These are phyloP conservation scores for Suillus placidus DNA, from an alignment of 768 basidiomycete genomes.

Conservation along the genomic window DNA sequence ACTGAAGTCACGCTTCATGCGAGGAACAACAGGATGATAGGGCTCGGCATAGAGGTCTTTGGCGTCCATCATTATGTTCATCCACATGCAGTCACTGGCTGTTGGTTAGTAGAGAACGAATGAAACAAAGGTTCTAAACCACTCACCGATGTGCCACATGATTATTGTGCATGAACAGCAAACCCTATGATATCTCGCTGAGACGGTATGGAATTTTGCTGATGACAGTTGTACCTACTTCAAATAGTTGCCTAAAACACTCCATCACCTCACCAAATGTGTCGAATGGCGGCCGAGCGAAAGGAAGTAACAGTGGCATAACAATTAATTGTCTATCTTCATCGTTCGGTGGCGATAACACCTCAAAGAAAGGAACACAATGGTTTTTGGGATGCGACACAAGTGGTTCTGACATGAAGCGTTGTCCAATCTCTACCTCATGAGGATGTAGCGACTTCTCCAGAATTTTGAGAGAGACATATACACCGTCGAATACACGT, in stretches of 20 bases:
- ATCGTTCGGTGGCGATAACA: conserved; percentile 17
- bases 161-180: conserved; percentile 40
- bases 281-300: conserved; percentile 27
- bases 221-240: conserved; percentile 19
- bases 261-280: conserved; percentile 37
- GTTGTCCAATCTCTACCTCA: conserved; percentile 36
- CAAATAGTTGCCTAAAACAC: conserved; percentile 36
- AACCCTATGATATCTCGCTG: conserved; percentile 23
- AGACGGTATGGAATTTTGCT: neutral
- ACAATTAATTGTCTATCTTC: conserved; percentile 23
- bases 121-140: conserved; percentile 6
- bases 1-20: conserved; percentile 22
- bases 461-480: conserved; percentile 35
- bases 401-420: conserved; percentile 14
- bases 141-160: conserved; percentile 39
- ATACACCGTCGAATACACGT: conserved; percentile 29
- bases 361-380: conserved; percentile 36
- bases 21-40: conserved; percentile 25
- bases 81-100: conserved; percentile 29
- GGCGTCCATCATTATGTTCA: conserved; percentile 38
- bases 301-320: conserved; percentile 39
- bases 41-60: conserved; percentile 24
- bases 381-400: conserved; percentile 31
- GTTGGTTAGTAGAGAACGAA: neutral
- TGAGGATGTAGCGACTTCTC: conserved; percentile 16